Evolutionary conservation across 2,329 filamentous ascomycete species (phyloP).

Genomic region (Stagonosporopsis chrysanthemi): DNA sequence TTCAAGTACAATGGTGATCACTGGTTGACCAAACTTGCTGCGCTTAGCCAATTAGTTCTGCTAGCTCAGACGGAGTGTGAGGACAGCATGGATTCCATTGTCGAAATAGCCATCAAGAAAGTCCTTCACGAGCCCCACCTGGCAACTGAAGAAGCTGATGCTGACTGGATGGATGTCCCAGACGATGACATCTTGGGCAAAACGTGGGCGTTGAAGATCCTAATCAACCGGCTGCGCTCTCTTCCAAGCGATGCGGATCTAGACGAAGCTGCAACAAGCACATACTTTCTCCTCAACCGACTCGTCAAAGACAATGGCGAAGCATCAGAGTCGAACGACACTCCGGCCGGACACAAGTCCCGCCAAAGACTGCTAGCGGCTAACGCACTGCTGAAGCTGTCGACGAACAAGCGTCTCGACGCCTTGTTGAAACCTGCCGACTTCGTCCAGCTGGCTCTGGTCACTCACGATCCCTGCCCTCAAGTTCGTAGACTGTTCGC

Average conservation of each 20-base stretch:
- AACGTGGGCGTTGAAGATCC: conserved; percentile 79
- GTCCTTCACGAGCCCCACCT: conserved; percentile 73
- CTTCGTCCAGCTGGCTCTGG: conserved; percentile 82
- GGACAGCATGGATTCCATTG: conserved; percentile 73
- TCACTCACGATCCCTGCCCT: conserved; percentile 78
- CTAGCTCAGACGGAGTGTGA: conserved; percentile 77
- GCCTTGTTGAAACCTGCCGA: conserved; percentile 73
- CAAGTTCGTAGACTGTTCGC: conserved; percentile 82
- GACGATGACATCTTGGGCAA: conserved; percentile 87
- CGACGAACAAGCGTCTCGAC: conserved; percentile 77
- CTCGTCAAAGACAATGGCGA: conserved; percentile 80
- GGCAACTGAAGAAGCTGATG: conserved; percentile 63
- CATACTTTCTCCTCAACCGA: conserved; percentile 81
- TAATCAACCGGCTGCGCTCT: conserved; percentile 84
- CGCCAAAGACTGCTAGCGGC: conserved; percentile 84
- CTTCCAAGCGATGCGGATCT: conserved; percentile 55
- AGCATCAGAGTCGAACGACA: conserved; percentile 73
- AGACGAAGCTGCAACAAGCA: conserved; percentile 63
- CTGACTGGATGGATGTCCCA: conserved; percentile 62
- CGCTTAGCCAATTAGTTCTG: conserved; percentile 77
- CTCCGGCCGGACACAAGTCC: conserved; percentile 78
- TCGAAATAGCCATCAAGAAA: conserved; percentile 77
- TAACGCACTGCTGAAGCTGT: conserved; percentile 81
- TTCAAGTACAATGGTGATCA: conserved; percentile 76
- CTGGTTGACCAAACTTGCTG: conserved; percentile 76